Evolutionary conservation across 2,329 filamentous ascomycete genomes (phyloP).

Genomic region (Cordyceps tenuipes): DNA sequence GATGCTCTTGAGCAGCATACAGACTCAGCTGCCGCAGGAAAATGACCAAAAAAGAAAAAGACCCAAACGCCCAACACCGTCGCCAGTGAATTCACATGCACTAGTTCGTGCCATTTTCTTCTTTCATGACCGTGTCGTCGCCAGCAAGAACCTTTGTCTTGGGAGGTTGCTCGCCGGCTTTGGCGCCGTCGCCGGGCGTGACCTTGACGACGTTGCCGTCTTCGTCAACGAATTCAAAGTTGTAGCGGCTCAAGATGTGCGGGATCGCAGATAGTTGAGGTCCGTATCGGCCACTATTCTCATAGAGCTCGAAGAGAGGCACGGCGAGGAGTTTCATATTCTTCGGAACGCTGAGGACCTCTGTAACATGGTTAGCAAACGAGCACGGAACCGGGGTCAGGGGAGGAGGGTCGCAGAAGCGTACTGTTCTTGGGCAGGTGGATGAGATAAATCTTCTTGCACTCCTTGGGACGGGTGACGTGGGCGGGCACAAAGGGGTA

Average conservation of each 20-base stretch:
- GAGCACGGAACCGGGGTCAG: neutral
- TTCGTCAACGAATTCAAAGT: conserved; percentile 97
- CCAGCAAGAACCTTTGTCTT: conserved; percentile 59
- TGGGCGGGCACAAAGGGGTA: conserved; percentile 97
- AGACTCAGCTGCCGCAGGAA: neutral
- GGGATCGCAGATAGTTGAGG: conserved; percentile 95
- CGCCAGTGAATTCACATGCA: conserved; percentile 21
- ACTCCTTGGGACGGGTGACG: conserved; percentile 94
- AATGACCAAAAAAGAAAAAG: neutral
- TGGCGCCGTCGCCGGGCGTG: conserved; percentile 61
- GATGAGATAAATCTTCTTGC: conserved; percentile 98
- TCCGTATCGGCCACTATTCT: conserved; percentile 90
- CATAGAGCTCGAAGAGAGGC: conserved; percentile 94
- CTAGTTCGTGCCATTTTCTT: conserved; percentile 33
- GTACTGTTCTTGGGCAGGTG: conserved; percentile 85
- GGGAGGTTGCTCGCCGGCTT: conserved; percentile 49
- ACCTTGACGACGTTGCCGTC: conserved; percentile 76
- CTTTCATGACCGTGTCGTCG: conserved; percentile 54
- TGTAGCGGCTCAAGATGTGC: conserved; percentile 87
- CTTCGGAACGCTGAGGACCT: conserved; percentile 93
- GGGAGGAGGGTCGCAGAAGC: conserved; percentile 21
- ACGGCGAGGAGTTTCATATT: conserved; percentile 99
- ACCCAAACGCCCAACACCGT: conserved; percentile 29
- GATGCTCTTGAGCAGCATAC: neutral
- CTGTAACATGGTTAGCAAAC: conserved; percentile 34